Percentiles rank a stretch among this genome's conserved stretches.
Evolutionary conservation across 129 eudicot genomes (phyloP).

Genomic region (Flaveria brownii): DNA sequence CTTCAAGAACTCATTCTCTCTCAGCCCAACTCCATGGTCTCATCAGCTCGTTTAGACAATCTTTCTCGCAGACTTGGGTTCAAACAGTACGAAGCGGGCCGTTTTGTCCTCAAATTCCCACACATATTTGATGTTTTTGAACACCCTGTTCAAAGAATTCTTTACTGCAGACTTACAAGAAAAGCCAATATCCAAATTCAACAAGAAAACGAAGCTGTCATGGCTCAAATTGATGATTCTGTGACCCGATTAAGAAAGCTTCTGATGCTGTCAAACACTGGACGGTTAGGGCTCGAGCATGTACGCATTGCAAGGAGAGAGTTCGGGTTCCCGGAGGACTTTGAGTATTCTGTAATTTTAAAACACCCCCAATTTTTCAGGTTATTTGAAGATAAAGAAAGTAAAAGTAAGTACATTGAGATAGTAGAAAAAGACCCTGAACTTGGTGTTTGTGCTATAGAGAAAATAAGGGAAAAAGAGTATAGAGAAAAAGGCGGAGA

Average conservation of each 20-base stretch:
- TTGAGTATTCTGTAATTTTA: conserved; percentile 62
- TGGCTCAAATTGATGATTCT: conserved; percentile 59
- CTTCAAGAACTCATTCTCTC: conserved; percentile 72
- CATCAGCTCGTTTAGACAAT: conserved; percentile 71
- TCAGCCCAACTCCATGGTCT: conserved; percentile 63
- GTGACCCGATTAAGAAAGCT: conserved; percentile 71
- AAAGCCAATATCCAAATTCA: conserved; percentile 67
- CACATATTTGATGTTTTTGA: conserved; percentile 84
- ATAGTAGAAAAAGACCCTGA: conserved; percentile 51
- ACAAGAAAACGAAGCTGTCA: conserved; percentile 71
- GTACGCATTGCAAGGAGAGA: conserved; percentile 75
- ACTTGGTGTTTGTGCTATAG: conserved; percentile 59
- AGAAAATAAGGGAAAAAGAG: conserved; percentile 68
- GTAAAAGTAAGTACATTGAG: conserved; percentile 71
- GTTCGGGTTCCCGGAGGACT: conserved; percentile 90
- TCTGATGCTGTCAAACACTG: conserved; percentile 72
- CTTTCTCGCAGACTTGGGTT: conserved; percentile 70
- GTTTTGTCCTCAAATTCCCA: conserved; percentile 79
- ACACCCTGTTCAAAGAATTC: conserved; percentile 91
- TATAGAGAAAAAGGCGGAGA: conserved; percentile 72
- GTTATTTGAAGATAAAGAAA: conserved; percentile 75
- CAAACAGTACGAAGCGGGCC: conserved; percentile 70
- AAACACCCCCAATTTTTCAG: conserved; percentile 75
- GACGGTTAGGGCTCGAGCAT: conserved; percentile 66
- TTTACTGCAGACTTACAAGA: conserved; percentile 71